Evolutionary conservation across 805 yeast species (phyloP).

Genomic region (Kodamaea restingae): DNA sequence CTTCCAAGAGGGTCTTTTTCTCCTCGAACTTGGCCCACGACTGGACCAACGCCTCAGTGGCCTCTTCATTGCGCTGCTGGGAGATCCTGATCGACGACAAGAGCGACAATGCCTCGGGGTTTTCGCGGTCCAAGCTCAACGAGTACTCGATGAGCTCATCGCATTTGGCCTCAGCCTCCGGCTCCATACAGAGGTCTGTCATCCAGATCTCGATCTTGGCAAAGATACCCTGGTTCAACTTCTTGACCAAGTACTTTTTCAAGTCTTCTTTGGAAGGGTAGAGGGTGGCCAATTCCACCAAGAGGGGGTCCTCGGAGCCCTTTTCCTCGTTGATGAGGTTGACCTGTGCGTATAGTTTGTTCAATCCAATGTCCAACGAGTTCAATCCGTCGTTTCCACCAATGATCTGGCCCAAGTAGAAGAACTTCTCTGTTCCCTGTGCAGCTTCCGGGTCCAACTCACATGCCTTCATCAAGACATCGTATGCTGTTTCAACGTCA

Average conservation of each 20-base stretch:
- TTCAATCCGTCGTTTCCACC: conserved; percentile 77
- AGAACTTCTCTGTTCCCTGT: conserved; percentile 73
- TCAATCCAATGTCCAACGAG: conserved; percentile 60
- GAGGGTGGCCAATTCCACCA: conserved; percentile 22
- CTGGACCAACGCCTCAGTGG: conserved; percentile 57
- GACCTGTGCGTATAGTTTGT: conserved; percentile 37
- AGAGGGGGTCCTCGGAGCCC: conserved; percentile 20
- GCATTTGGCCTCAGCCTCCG: conserved; percentile 79
- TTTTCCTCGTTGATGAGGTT: conserved; percentile 27
- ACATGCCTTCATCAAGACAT: conserved; percentile 55
- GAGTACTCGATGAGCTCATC: conserved; percentile 65
- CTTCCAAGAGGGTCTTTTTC: conserved; percentile 48
- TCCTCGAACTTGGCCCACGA: conserved; percentile 68
- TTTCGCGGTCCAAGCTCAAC: conserved; percentile 51
- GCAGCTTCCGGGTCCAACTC: conserved; percentile 64
- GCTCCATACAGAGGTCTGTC: conserved; percentile 96
- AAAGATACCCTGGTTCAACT: conserved; percentile 72
- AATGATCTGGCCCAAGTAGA: conserved; percentile 85
- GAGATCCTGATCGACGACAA: conserved; percentile 86
- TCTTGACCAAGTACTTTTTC: conserved; percentile 42
- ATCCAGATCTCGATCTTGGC: conserved; percentile 93
- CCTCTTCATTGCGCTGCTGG: conserved; percentile 74
- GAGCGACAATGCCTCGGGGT: conserved; percentile 79
- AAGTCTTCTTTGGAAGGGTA: conserved; percentile 22
- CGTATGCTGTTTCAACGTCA: conserved; percentile 73